Conservation (phyloP, 2,329 filamentous ascomycete species). For the Lachnellula cervina region DNA sequence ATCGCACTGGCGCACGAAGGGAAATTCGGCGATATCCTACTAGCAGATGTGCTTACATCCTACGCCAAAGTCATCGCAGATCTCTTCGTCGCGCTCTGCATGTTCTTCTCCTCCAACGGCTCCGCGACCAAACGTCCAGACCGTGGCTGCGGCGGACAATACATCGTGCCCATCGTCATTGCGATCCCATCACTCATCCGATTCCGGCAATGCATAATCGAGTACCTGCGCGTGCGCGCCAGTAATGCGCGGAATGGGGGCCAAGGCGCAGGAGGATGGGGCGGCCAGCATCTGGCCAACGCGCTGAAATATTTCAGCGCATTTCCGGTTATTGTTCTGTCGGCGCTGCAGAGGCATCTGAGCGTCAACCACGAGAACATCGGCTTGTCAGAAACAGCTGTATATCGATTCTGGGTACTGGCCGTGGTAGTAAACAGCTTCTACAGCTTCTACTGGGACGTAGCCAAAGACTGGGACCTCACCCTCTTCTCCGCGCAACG, state of each 20-base stretch:
- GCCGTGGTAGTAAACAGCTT: constrained; percentile 77
- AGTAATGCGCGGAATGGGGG: constrained; percentile 44
- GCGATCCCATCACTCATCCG: constrained; percentile 80
- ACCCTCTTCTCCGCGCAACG: constrained; percentile 63
- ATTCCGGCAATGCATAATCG: constrained; percentile 84
- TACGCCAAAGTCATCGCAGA: constrained; percentile 92
- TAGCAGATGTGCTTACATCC: constrained; percentile 90
- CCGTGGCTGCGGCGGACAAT: constrained; percentile 71
- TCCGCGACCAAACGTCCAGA: constrained; percentile 78
- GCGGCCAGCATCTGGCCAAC: constrained; percentile 86
- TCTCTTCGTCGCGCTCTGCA: constrained; percentile 82
- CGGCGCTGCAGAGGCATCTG: constrained; percentile 64
- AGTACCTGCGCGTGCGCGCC: constrained; percentile 68
- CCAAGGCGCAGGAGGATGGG: constrained; percentile 57
- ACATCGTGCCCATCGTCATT: constrained; percentile 80
- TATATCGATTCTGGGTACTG: constrained; percentile 61
- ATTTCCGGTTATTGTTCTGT: constrained; percentile 84
- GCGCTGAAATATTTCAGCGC: constrained; percentile 91
- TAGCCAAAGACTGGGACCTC: constrained; percentile 94
- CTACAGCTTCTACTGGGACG: constrained; percentile 99
- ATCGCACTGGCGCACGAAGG: constrained; percentile 82
- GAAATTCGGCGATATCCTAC: constrained; percentile 89
- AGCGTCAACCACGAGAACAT: constrained; percentile 36
- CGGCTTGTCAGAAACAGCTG: constrained; percentile 35
- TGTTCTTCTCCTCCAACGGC: constrained; percentile 71